A percentile compares a stretch with the other conserved stretches of the same genome.
These are phyloP conservation scores for Salix exigua DNA, from an alignment of 345 rosid genomes.

Conservation along the genomic window DNA sequence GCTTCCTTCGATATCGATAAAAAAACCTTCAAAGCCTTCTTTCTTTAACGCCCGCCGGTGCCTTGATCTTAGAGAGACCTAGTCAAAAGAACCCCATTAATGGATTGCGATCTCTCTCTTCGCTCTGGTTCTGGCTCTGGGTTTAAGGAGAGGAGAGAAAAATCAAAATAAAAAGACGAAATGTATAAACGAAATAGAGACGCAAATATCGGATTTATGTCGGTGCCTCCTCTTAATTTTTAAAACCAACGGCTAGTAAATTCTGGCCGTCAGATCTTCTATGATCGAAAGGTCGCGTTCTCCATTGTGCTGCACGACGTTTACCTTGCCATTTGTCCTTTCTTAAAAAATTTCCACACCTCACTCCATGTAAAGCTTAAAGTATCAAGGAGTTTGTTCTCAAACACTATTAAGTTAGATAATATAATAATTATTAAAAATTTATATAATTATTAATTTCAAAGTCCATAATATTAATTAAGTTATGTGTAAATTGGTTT, in stretches of 20 bases:
- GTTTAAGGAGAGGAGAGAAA: background rate
- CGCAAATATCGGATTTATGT: slow-evolving; percentile 61
- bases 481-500: no score
- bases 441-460: no score
- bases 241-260: slow-evolving; percentile 73
- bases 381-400: no score
- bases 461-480: no score
- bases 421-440: no score
- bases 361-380: no score
- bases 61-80: slow-evolving; percentile 32
- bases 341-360: background rate
- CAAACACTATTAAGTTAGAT: no score
- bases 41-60: background rate
- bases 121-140: no score
- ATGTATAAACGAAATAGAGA: slow-evolving; percentile 21
- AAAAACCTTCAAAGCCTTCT: background rate
- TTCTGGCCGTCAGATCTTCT: slow-evolving; percentile 50
- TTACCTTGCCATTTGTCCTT: slow-evolving; percentile 16
- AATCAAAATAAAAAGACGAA: background rate
- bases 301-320: slow-evolving; percentile 37
- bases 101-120: slow-evolving; percentile 22
- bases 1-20: slow-evolving; percentile 4
- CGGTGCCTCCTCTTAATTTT: slow-evolving; percentile 36
- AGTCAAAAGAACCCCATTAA: slow-evolving; percentile 32
- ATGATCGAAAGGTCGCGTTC: slow-evolving; percentile 30